These are phyloP conservation scores for Limonium bicolor DNA, from an alignment of 148 eudicot genomes.

Conservation along the genomic window DNA sequence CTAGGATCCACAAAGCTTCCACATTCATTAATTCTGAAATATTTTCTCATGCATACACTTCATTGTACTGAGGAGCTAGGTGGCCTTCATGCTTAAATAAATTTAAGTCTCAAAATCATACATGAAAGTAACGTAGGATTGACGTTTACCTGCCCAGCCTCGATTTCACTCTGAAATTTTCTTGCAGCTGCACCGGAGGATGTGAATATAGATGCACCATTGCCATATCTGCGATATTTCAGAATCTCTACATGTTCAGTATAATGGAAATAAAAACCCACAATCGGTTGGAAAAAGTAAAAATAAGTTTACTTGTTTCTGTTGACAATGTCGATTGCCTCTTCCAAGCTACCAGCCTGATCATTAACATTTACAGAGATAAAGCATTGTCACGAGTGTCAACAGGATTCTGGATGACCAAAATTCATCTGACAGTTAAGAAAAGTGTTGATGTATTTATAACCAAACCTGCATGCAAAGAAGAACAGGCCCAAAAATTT, in stretches of 20 bases:
- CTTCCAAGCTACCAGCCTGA: constrained; percentile 92
- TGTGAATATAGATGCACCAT: constrained; percentile 93
- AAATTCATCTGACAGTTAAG: not conserved
- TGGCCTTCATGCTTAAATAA: too few species aligned
- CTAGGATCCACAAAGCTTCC: too few species aligned
- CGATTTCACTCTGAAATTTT: constrained; percentile 90
- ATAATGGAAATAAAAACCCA: not conserved
- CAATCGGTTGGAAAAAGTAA: not conserved
- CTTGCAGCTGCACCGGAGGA: constrained; percentile 90
- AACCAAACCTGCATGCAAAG: constrained; percentile 78
- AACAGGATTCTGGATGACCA: not conserved
- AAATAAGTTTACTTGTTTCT: constrained; percentile 44
- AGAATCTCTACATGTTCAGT: not conserved
- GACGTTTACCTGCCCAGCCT: constrained; percentile 98
- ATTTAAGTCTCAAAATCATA: too few species aligned
- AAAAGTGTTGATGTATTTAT: not conserved
- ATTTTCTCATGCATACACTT: too few species aligned
- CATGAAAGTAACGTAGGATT: too few species aligned
- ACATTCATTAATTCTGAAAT: too few species aligned
- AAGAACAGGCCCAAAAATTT: constrained; percentile 95
- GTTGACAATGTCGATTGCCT: constrained; percentile 77
- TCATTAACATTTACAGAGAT: not conserved
- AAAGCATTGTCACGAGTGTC: not conserved
- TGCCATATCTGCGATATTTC: constrained; percentile 51
- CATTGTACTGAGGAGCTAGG: too few species aligned